Conservation (phyloP, 2,329 filamentous ascomycete species). For the Hymenoscyphus occultus region DNA sequence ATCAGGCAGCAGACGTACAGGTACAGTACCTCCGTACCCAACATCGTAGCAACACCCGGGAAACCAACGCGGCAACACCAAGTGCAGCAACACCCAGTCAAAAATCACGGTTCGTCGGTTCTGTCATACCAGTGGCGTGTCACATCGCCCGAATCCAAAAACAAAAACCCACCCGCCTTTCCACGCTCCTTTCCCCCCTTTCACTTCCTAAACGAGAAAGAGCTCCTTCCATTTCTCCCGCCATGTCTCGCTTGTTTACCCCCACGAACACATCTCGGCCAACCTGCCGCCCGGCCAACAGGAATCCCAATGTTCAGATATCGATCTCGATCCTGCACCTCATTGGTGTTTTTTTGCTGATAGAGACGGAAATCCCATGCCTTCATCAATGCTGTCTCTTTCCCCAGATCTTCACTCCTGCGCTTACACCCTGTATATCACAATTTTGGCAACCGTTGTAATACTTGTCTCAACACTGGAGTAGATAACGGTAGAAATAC, state of each 20-base stretch:
- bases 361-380: neutral
- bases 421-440: too few relatives aligned
- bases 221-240: neutral
- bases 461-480: neutral
- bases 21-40: neutral
- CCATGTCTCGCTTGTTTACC: neutral
- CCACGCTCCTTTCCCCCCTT: neutral
- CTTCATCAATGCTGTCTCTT: neutral
- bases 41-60: neutral
- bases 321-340: neutral
- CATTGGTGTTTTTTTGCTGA: neutral
- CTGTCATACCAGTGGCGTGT: slow-evolving; percentile 3
- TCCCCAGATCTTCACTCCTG: too few relatives aligned
- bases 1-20: neutral
- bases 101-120: slow-evolving; percentile 1
- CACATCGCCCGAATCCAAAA: neutral
- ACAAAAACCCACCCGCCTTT: neutral
- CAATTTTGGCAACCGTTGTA: too few relatives aligned
- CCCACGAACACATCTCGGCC: neutral
- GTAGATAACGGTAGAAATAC: neutral
- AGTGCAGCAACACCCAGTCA: neutral
- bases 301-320: neutral
- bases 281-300: neutral
- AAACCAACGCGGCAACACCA: neutral
- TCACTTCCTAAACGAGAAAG: slow-evolving; percentile 1